Conservation (phyloP, 441 rosid species). For the Adansonia gregorii region DNA sequence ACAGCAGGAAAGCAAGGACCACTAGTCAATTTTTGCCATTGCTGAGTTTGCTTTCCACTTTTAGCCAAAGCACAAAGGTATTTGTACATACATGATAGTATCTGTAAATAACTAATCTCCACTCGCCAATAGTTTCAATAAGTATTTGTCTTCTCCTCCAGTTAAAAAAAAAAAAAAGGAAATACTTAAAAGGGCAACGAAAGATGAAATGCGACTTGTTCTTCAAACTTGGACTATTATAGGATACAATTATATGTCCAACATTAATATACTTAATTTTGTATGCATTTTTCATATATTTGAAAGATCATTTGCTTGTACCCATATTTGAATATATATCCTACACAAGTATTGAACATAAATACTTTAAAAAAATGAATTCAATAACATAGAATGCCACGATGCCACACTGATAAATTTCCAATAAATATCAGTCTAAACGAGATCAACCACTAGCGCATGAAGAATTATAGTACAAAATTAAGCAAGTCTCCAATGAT, state of each 20-base stretch:
- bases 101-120: neutral
- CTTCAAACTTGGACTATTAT: no score
- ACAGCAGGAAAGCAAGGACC: slow-evolving; percentile 1
- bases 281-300: no score
- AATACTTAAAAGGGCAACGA: neutral
- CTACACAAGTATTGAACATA: neutral
- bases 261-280: no score
- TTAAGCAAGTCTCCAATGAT: neutral
- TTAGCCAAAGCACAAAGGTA: neutral
- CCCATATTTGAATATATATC: no score
- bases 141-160: neutral
- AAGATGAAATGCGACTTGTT: neutral
- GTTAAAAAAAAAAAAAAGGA: neutral
- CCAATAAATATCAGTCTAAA: neutral
- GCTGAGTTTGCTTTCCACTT: neutral
- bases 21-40: neutral
- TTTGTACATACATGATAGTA: neutral
- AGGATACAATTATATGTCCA: no score
- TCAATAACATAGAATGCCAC: neutral
- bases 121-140: neutral
- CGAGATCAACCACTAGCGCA: slow-evolving; percentile 5
- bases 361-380: no score
- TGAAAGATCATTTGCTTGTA: no score
- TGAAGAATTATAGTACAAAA: slow-evolving; percentile 16
- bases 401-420: neutral